Evolutionary conservation across 176 grass and related monocot species (phyloP).

Genomic region (Dendrocalamus sinicus): DNA sequence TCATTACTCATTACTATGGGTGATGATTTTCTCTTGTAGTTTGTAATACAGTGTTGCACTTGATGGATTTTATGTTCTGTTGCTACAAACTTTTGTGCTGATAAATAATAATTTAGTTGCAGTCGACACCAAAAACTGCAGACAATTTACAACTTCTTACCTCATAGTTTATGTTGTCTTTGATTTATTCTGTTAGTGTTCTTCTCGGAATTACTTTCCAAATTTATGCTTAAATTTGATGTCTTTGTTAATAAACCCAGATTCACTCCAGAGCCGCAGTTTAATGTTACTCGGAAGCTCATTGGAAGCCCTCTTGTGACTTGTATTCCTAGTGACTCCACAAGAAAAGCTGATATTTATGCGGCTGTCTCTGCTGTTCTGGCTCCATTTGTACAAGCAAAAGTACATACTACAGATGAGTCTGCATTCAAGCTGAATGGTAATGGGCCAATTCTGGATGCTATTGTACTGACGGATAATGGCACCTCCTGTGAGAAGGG

Average conservation of each 20-base stretch:
- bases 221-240: conserved; percentile 28
- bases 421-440: conserved; percentile 52
- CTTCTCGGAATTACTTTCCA: not conserved
- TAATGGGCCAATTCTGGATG: conserved; percentile 72
- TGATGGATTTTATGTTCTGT: not conserved
- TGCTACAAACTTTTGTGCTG: not conserved
- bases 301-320: conserved; percentile 85
- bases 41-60: not conserved
- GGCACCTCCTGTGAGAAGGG: conserved; percentile 34
- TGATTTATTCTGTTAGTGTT: conserved; percentile 24
- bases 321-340: conserved; percentile 59
- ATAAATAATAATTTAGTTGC: not conserved
- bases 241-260: conserved; percentile 48
- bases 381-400: conserved; percentile 68
- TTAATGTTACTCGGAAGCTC: conserved; percentile 63
- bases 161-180: conserved; percentile 3
- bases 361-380: conserved; percentile 60
- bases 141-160: not conserved
- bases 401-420: conserved; percentile 48
- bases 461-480: conserved; percentile 77
- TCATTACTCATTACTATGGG: not conserved
- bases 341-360: conserved; percentile 70
- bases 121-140: not conserved
- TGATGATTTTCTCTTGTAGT: not conserved
- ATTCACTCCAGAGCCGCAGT: conserved; percentile 57